A percentile compares a stretch with the other conserved stretches of the same genome.
Evolutionary conservation across 2,329 filamentous ascomycete genomes (phyloP).

Genomic region (Decorospora gaudefroyi): DNA sequence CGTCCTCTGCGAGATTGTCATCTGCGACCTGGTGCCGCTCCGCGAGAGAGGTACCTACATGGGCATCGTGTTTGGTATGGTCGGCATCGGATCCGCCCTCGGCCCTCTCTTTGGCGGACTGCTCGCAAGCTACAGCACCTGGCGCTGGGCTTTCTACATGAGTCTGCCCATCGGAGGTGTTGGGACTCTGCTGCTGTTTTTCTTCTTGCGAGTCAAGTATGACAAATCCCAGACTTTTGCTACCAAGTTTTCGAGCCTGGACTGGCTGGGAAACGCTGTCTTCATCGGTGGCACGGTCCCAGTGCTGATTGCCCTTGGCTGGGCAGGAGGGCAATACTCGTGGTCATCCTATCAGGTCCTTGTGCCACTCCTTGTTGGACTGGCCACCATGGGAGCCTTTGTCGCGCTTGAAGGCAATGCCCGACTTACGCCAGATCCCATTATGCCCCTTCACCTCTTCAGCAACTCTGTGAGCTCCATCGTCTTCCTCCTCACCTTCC

Average conservation of each 20-base stretch:
- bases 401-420: too few relatives aligned
- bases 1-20: background rate
- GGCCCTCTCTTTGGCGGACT: conserved; percentile 25
- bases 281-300: background rate
- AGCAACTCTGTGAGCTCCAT: too few relatives aligned
- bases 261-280: background rate
- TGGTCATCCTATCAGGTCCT: too few relatives aligned
- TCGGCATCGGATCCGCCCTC: conserved; percentile 14
- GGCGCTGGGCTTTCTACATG: conserved; percentile 53
- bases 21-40: conserved; percentile 43
- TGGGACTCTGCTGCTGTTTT: conserved; percentile 3
- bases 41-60: conserved; percentile 41
- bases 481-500: background rate
- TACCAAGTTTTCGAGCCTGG: background rate
- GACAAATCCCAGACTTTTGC: background rate
- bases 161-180: conserved; percentile 29
- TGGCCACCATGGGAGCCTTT: too few relatives aligned
- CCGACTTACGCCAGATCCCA: too few relatives aligned
- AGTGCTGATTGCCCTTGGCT: too few relatives aligned
- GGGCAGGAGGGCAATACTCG: too few relatives aligned
- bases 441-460: too few relatives aligned
- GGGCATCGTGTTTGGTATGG: conserved; percentile 14
- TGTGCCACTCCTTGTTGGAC: too few relatives aligned
- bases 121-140: conserved; percentile 35
- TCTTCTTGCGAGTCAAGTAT: conserved; percentile 39